Percentiles rank a stretch among this genome's conserved stretches.
Conservation (phyloP, 768 basidiomycete genomes). For the Arthromyces matolae region DNA sequence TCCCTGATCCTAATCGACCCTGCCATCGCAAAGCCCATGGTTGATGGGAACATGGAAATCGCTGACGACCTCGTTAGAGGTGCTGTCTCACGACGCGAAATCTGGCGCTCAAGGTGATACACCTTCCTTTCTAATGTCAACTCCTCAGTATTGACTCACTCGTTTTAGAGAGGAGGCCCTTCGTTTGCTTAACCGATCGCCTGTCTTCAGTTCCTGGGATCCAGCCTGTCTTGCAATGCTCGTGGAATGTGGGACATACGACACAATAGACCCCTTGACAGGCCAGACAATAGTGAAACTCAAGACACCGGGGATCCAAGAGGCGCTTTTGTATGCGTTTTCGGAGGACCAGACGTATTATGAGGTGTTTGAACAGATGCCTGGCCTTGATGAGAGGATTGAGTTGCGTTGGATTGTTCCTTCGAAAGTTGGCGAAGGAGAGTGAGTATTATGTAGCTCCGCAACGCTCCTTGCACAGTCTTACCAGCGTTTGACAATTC, state of each 20-base stretch:
- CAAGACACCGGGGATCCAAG: slow-evolving; percentile 64
- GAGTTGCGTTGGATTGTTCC: slow-evolving; percentile 55
- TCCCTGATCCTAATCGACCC: slow-evolving; percentile 77
- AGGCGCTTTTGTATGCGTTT: slow-evolving; percentile 61
- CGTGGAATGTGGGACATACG: slow-evolving; percentile 52
- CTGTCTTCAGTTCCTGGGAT: slow-evolving; percentile 74
- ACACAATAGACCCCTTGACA: slow-evolving; percentile 21
- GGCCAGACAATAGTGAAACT: slow-evolving; percentile 43
- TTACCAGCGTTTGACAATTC: too few relatives aligned
- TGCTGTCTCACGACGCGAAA: slow-evolving; percentile 54
- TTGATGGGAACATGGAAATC: background rate
- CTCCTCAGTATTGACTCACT: background rate
- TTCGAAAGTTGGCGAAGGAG: too few relatives aligned
- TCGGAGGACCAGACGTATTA: slow-evolving; percentile 39
- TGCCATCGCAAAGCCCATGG: slow-evolving; percentile 42
- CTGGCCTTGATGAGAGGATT: slow-evolving; percentile 44
- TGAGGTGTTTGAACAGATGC: slow-evolving; percentile 38
- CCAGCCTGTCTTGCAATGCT: slow-evolving; percentile 58
- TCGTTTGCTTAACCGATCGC: slow-evolving; percentile 39
- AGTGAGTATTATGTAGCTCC: too few relatives aligned
- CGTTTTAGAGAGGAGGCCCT: slow-evolving; percentile 58
- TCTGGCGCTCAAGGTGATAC: slow-evolving; percentile 64
- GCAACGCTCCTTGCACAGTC: too few relatives aligned
- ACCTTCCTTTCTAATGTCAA: background rate
- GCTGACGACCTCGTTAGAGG: slow-evolving; percentile 30